Base-by-base conservation (phyloP, 2,329 filamentous ascomycete species). In the Orbilia brochopaga region DNA sequence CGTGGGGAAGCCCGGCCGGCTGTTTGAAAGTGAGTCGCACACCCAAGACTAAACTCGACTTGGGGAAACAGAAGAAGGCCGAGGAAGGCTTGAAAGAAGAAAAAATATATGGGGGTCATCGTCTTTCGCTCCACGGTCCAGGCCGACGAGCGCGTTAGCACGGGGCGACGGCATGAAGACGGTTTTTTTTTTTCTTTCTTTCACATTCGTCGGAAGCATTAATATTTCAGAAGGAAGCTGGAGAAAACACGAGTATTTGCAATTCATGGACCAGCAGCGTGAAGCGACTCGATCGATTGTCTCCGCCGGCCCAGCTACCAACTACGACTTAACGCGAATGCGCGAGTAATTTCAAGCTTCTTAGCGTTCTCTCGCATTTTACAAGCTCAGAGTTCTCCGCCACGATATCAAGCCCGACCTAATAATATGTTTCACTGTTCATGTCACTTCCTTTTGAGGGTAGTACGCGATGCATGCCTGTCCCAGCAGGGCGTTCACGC, bases 21-120 rank as follows among this genome's bases (percentile, higher is more conserved):
- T 59, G 67, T 72, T 72, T 72, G 67, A 72, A 65, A 65, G 60
- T 72, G 67, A 70, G 59, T 70, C 66, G 66, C 54, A 58, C 54
- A 58, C 66, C n/a, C 53, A 64, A 30, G 46, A 42, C 11, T 56
- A 69, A 57, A 32, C 23, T 27, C 42, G 58, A 52, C 50, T 63
- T 46, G 52, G 65, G 54, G 35, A 69, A 58, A 51, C 46, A 53
- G 54, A 54, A 63, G 52, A 57, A 62, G 54, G 19, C 5, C 15
- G 40, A 44, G 17, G 40, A 44, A 44, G 40, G 15, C 5, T 15
- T 13, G 13, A 17, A 48, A 48, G 44, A 48, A 48, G 44, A 48
- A 69, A 60, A 72, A 54, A 48, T 11, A 56, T 56, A 72, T 65
- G 67, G 67, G 67, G 67, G 67, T 72, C 67, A 65, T 58, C 44